Conservation (phyloP, 345 rosid genomes). For the Eucalyptus victrix region DNA sequence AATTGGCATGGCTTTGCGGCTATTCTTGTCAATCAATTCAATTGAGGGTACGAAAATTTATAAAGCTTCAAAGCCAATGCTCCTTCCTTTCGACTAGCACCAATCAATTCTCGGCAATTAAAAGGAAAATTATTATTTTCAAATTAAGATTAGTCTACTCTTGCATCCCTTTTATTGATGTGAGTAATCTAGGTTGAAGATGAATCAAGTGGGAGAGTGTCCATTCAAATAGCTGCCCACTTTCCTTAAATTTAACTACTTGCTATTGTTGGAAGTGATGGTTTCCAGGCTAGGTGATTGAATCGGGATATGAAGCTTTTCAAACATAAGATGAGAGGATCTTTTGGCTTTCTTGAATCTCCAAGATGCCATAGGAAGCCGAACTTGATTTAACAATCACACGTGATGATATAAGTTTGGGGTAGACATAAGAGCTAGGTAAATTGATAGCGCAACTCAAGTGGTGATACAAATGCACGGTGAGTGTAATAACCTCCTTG, state of each 20-base stretch:
- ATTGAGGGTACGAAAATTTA: neutral
- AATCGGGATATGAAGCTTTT: neutral
- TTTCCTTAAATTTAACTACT: neutral
- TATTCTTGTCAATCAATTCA: neutral
- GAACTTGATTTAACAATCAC: neutral
- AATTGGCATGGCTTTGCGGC: neutral
- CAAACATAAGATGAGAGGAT: neutral
- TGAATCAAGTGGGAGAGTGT: neutral
- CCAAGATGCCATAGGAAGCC: neutral
- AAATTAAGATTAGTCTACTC: neutral
- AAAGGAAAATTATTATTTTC: neutral
- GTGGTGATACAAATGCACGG: neutral
- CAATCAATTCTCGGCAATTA: neutral
- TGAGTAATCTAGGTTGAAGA: neutral
- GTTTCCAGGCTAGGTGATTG: neutral
- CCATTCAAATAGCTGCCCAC: neutral
- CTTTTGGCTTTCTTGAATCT: neutral
- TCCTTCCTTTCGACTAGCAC: neutral
- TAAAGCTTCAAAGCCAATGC: neutral
- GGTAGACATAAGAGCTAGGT: neutral
- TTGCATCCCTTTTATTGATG: neutral
- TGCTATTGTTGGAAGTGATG: neutral
- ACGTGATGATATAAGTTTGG: neutral
- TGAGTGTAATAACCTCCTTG: neutral
- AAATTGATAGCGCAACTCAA: neutral